Base-by-base conservation (phyloP, 2,329 filamentous ascomycete species). In the Sphaerulina populicola region DNA sequence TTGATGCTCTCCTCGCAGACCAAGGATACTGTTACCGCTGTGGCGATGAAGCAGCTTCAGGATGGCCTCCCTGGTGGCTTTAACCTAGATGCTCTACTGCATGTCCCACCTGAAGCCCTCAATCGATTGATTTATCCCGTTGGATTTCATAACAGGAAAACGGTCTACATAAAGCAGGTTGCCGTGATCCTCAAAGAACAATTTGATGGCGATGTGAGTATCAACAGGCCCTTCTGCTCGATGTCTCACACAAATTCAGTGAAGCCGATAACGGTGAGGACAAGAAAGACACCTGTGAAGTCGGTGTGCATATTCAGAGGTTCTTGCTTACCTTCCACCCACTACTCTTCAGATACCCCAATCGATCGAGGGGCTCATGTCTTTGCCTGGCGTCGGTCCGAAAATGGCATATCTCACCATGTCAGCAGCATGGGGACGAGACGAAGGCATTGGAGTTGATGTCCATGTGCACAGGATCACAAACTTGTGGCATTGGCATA, bases 141-240 rank as follows among this genome's bases (percentile, higher is more conserved):
- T 37, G 90, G 90, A 23, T 96, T 96, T 67, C 90, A 95, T 73
- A 95, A 94, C 65, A 90, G 89, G 70, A 96, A 96, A 72, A 93
- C 89, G 2, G 85, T 82, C 70, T 86, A 81, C 66, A 84, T 94
- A 65, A 89, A 94, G 67, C 45, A 52, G 15, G 53, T 55, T 12
- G 57, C 57, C 1, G 18, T 51, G 75, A 83, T 94, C 31, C 74
- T 94, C 23, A 77, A 81, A 41, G 84, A 91, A 62, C 68, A 80
- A 47, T 87, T 80, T 69, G 66, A 73, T 53, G 80, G 81, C 46
- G 90, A 96, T 63, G 23, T 27, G 23, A 27, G 23, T 27, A 27
- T 27, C 23, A 27, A 27, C 6, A 27, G 23, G 23, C 23, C 23
- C 23, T 7, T 27, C 23, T 27, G 6, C 23, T 27, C 23, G 23